A percentile compares a stretch with the other conserved stretches of the same genome.
Conservation (phyloP, 768 basidiomycete genomes). For the Neoboletus magnificus region DNA sequence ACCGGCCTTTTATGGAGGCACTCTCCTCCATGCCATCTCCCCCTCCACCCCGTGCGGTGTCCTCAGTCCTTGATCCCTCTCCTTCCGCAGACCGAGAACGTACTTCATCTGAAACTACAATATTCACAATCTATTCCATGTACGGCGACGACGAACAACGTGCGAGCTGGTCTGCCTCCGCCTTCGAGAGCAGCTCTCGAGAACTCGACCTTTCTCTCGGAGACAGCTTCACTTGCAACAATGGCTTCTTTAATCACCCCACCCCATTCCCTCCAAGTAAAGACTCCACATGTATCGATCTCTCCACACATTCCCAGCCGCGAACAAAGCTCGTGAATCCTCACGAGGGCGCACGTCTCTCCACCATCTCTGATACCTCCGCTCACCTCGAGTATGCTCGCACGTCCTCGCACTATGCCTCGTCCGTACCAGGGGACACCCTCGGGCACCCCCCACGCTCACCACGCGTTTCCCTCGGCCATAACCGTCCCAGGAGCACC, state of each 20-base stretch:
- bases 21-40: constrained; percentile 21
- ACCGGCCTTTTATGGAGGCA: constrained; percentile 36
- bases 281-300: constrained; percentile 30
- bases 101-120: constrained; percentile 67
- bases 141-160: constrained; percentile 59
- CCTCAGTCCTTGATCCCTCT: constrained; percentile 20
- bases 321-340: constrained; percentile 21
- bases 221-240: constrained; percentile 33
- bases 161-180: constrained; percentile 46
- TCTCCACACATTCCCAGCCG: constrained; percentile 24
- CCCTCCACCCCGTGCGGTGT: constrained; percentile 28
- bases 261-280: constrained; percentile 16
- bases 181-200: constrained; percentile 37
- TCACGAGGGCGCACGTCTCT: constrained; percentile 20
- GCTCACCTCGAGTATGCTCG: constrained; percentile 17
- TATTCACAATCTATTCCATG: constrained; percentile 86
- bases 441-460: constrained; percentile 28
- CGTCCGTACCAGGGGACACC: constrained; percentile 11
- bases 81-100: constrained; percentile 39
- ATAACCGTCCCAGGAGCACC: constrained; percentile 22
- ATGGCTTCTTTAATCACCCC: constrained; percentile 29
- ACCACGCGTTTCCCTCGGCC: constrained; percentile 18
- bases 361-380: constrained; percentile 27
- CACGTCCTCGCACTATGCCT: constrained; percentile 19
- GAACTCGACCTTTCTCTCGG: constrained; percentile 36